A percentile compares a stretch with the other conserved stretches of the same genome.
These are phyloP conservation scores for Strobilomyces dryophilus DNA, from an alignment of 768 basidiomycete genomes.

Conservation along the genomic window DNA sequence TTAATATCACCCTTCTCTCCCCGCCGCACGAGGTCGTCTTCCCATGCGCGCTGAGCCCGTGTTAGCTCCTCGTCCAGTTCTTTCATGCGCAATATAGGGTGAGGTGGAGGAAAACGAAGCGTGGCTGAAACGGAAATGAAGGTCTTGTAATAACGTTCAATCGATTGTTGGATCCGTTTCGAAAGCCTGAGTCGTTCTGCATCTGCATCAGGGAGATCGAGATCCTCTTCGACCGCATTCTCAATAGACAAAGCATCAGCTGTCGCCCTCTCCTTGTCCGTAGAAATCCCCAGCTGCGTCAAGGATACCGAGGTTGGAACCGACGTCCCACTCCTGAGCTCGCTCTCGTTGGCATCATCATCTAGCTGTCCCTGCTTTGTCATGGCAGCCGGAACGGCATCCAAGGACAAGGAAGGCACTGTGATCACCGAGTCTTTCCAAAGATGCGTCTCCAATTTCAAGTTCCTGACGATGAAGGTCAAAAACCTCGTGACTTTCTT, in stretches of 20 bases:
- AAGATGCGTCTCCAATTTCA: slow-evolving; percentile 91
- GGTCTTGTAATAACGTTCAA: slow-evolving; percentile 80
- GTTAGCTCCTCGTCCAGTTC: slow-evolving; percentile 78
- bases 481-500: slow-evolving; percentile 94
- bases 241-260: slow-evolving; percentile 16
- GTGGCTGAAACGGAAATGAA: slow-evolving; percentile 95
- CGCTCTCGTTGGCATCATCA: slow-evolving; percentile 22
- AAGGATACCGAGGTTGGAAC: slow-evolving; percentile 24
- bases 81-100: slow-evolving; percentile 83
- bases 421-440: slow-evolving; percentile 88
- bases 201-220: slow-evolving; percentile 67
- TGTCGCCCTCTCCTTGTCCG: slow-evolving; percentile 15
- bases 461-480: slow-evolving; percentile 86
- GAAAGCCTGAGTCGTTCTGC: slow-evolving; percentile 67
- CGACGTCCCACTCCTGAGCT: slow-evolving; percentile 8
- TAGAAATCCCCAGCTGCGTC: slow-evolving; percentile 18
- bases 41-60: slow-evolving; percentile 70
- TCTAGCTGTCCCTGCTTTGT: slow-evolving; percentile 24
- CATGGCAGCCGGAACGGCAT: slow-evolving; percentile 53
- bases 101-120: slow-evolving; percentile 87
- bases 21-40: slow-evolving; percentile 77
- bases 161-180: slow-evolving; percentile 70
- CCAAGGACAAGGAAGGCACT: slow-evolving; percentile 58
- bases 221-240: slow-evolving; percentile 38
- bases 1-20: slow-evolving; percentile 54